Evolutionary conservation across 139 green algal species (phyloP), one percentile per base, ranked within the genome.

Genomic region (Volvox reticuliferus): DNA sequence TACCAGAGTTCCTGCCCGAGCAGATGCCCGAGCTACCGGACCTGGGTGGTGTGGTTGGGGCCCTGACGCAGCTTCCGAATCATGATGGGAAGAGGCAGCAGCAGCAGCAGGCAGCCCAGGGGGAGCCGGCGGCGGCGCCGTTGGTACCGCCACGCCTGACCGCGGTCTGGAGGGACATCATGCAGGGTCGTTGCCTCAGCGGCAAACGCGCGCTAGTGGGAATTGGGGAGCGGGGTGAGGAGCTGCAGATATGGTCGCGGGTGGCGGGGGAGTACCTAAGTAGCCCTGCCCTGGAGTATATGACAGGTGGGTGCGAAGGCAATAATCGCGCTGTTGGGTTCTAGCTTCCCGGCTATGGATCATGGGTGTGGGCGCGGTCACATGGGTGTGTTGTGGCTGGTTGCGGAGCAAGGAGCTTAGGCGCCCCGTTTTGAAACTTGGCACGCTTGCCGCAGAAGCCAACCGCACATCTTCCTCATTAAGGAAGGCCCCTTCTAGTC

Each of bases 241-340:
- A 26, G 81, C 82, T 89, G 36, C 24, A 90, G 73, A 55, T 90
- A n/a, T 90, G 71, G 71, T 55, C 79, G 28, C 86, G 86, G 2
- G 14, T 28, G 13, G 55, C 86, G 2, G n/a, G 19, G 17, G 86
- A 69, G 24, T 90, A 30, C 44, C 69, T 90, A 17, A 12, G 20
- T 44, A 90, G 86, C 44, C 12, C n/a, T 2, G 71, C 33, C 19
- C 86, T 90, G 86, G 30, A 69, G 24, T 12, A 21, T 32, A 90
- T 69, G 50, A 62, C 86, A 36, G 86, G 86, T 90, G 71, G 61
- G 76, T 35, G 36, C 65, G 79, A 16, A 50, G 3, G 44, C 44
- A 55, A 14, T 55, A 5, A 55, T 55, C 44, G 44, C 5, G 5
- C 9, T 9, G 44, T 55, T 9, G 44, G 44, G 44, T 55, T 55